phyloP scores from a whole-genome alignment of 208 protist species.

The Wallacemonas collosoma region DNA sequence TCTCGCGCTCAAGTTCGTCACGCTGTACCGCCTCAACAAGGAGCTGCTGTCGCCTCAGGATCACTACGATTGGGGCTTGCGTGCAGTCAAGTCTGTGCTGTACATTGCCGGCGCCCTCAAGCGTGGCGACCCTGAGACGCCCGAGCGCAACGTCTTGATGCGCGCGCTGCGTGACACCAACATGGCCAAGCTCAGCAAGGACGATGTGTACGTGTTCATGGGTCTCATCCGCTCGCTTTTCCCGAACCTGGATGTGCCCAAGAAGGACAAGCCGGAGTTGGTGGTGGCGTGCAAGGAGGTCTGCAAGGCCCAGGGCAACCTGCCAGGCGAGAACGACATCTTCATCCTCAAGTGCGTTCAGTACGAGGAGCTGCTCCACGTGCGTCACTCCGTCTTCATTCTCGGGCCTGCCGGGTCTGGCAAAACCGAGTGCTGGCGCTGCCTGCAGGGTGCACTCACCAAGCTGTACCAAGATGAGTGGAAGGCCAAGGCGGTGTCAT shows the following conservation, averaged over 20 bases:
- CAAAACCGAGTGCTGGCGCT: conserved; percentile 97
- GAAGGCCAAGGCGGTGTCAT: conserved; percentile 92
- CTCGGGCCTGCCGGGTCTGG: conserved; percentile 95
- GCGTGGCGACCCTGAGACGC: conserved; percentile 93
- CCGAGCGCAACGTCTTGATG: conserved; percentile 97
- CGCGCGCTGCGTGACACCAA: conserved; percentile 97
- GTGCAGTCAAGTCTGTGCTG: conserved; percentile 98
- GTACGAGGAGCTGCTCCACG: conserved; percentile 97
- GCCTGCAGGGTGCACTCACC: conserved; percentile 93
- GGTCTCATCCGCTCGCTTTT: conserved; percentile 97
- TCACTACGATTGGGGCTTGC: conserved; percentile 99
- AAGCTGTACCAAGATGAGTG: conserved; percentile 89
- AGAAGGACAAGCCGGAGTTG: conserved; percentile 94
- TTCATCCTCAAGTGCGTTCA: conserved; percentile 99
- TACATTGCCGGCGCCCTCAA: conserved; percentile 97
- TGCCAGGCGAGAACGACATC: conserved; percentile 96
- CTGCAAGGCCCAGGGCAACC: conserved; percentile 89
- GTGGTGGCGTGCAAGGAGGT: conserved; percentile 91
- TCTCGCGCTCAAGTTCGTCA: conserved; percentile 98
- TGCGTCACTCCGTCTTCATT: conserved; percentile 99
- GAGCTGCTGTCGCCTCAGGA: conserved; percentile 98
- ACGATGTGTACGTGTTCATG: conserved; percentile 98
- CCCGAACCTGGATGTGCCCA: conserved; percentile 95
- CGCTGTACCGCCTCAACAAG: conserved; percentile 96
- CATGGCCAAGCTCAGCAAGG: conserved; percentile 97